phyloP scores from a whole-genome alignment of 805 yeast genomes.

The Brettanomyces sp. region DNA sequence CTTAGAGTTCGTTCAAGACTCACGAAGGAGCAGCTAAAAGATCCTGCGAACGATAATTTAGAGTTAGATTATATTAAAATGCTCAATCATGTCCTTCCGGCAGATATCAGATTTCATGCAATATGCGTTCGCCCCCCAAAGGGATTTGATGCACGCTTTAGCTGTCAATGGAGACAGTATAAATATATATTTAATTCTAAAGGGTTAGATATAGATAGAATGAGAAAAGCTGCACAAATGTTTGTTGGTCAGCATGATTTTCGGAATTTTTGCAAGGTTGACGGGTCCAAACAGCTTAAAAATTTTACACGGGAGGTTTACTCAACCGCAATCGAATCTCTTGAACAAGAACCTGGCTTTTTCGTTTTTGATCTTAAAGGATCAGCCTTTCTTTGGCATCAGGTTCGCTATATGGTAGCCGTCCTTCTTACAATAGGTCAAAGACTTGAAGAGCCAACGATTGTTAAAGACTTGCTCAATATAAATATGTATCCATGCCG shows the following conservation, averaged over 20 bases:
- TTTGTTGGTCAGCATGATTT: conserved; percentile 80
- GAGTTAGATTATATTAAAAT: conserved; percentile 74
- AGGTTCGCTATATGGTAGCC: conserved; percentile 93
- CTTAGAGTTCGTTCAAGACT: conserved; percentile 65
- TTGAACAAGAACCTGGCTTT: conserved; percentile 27
- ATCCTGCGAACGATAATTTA: conserved; percentile 44
- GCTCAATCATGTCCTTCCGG: conserved; percentile 69
- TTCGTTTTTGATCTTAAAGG: conserved; percentile 76
- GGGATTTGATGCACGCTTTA: conserved; percentile 85
- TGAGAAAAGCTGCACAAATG: conserved; percentile 57
- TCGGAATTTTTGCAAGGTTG: conserved; percentile 88
- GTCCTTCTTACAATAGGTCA: conserved; percentile 75
- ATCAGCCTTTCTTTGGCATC: conserved; percentile 94
- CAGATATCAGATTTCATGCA: conserved; percentile 75
- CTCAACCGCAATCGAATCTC: conserved; percentile 18
- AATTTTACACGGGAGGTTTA: conserved; percentile 62
- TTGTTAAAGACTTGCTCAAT: conserved; percentile 54
- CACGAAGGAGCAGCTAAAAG: conserved; percentile 49
- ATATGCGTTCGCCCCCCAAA: conserved; percentile 76
- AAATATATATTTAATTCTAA: conserved; percentile 62
- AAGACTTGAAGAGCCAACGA: conserved; percentile 48
- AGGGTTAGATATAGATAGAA: conserved; percentile 50
- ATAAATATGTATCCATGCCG: conserved; percentile 45
- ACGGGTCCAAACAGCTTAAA: conserved; percentile 86
- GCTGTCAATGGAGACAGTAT: conserved; percentile 81